Evolutionary conservation across 352 stramenopile genomes (phyloP).

Genomic region (Pythium aphanidermatum): DNA sequence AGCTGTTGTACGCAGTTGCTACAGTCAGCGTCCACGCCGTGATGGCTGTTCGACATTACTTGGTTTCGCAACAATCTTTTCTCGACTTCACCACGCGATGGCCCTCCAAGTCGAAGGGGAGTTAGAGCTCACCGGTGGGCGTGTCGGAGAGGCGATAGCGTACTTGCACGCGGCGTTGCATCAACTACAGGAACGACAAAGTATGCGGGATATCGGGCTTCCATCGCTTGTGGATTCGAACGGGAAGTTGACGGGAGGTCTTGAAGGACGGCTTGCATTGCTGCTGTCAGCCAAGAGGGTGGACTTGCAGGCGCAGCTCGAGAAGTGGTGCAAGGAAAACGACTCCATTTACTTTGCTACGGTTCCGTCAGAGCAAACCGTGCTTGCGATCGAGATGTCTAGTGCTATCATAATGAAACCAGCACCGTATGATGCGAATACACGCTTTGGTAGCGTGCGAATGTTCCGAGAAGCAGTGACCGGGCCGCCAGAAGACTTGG

Average conservation of each 20-base stretch:
- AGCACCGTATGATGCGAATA: slow-evolving; percentile 10
- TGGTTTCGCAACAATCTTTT: slow-evolving; percentile 26
- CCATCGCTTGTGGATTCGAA: too few relatives aligned
- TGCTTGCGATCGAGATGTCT: slow-evolving; percentile 13
- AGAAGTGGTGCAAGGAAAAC: slow-evolving; percentile 22
- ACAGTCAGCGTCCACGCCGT: background rate
- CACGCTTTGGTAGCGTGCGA: slow-evolving; percentile 7
- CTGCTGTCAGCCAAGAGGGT: slow-evolving; percentile 15
- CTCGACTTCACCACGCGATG: slow-evolving; percentile 23
- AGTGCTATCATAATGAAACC: slow-evolving; percentile 32
- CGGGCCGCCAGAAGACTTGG: slow-evolving; percentile 1
- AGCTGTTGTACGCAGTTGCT: slow-evolving; percentile 17
- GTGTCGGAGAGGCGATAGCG: slow-evolving; percentile 27
- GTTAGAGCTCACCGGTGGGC: slow-evolving; percentile 11
- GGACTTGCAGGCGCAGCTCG: slow-evolving; percentile 3
- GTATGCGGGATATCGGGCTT: slow-evolving; percentile 17
- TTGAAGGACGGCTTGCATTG: background rate
- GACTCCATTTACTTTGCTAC: slow-evolving; percentile 26
- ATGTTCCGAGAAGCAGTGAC: slow-evolving; percentile 4
- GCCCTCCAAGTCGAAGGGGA: slow-evolving; percentile 22
- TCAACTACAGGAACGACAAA: slow-evolving; percentile 21
- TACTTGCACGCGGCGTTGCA: slow-evolving; percentile 11
- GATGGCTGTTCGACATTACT: slow-evolving; percentile 15
- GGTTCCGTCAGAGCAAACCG: slow-evolving; percentile 17
- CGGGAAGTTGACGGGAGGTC: slow-evolving; percentile 5